These are phyloP conservation scores for Hypericum perforatum DNA, from an alignment of 345 rosid genomes.

Conservation along the genomic window DNA sequence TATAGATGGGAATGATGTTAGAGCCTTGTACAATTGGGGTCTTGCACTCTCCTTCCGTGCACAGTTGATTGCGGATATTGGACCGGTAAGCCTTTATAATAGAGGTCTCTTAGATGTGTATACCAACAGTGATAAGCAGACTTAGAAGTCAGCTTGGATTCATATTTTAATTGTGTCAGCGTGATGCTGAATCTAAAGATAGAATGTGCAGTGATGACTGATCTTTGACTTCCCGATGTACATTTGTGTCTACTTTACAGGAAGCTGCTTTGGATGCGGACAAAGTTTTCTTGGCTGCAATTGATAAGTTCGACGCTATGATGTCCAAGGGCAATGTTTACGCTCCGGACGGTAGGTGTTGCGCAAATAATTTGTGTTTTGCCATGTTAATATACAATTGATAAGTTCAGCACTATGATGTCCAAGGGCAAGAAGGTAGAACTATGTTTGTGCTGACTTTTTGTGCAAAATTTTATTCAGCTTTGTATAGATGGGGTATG, in stretches of 20 bases:
- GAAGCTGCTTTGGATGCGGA: constrained; percentile 66
- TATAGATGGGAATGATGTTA: constrained; percentile 52
- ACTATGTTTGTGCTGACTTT: background rate
- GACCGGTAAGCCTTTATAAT: constrained; percentile 43
- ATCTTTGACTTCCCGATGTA: background rate
- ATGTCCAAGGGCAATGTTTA: constrained; percentile 49
- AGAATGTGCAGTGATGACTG: background rate
- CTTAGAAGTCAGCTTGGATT: constrained; percentile 3
- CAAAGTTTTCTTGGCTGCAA: constrained; percentile 66
- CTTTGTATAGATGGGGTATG: constrained; percentile 60
- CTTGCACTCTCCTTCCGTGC: constrained; percentile 70
- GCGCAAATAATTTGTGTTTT: background rate
- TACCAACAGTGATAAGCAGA: background rate
- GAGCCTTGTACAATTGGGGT: constrained; percentile 69
- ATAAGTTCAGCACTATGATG: background rate
- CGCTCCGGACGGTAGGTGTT: constrained; percentile 50
- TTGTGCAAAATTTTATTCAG: constrained; percentile 23
- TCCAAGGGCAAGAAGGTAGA: background rate
- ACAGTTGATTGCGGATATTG: constrained; percentile 62
- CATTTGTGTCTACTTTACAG: constrained; percentile 24
- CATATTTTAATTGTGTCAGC: constrained; percentile 1
- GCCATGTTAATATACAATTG: background rate
- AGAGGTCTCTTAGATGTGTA: background rate
- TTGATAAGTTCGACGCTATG: constrained; percentile 60
- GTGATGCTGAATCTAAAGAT: background rate